These are phyloP conservation scores for Exophiala sp. DNA, from an alignment of 2,329 filamentous ascomycete genomes.

Conservation along the genomic window DNA sequence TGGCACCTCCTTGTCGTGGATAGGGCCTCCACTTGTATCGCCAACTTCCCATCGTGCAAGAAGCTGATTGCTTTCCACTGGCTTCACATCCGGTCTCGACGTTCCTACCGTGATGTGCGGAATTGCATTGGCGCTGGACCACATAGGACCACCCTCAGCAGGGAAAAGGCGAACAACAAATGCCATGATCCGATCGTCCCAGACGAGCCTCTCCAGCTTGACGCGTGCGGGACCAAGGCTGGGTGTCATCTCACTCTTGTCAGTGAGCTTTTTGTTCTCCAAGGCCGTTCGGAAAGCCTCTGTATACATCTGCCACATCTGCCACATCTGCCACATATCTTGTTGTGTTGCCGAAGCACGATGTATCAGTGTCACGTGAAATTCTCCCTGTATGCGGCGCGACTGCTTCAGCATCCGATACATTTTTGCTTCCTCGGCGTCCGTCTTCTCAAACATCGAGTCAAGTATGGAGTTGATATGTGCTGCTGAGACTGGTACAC, in stretches of 20 bases:
- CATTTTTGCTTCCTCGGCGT: conserved; percentile 59
- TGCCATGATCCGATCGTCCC: conserved; percentile 83
- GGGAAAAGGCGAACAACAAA: conserved; percentile 71
- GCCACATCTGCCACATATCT: conserved; percentile 64
- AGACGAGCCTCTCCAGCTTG: conserved; percentile 68
- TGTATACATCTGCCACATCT: conserved; percentile 70
- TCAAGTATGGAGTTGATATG: conserved; percentile 61
- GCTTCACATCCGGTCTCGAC: conserved; percentile 69
- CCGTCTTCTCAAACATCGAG: conserved; percentile 60
- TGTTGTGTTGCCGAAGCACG: conserved; percentile 59
- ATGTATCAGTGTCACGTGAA: conserved; percentile 94
- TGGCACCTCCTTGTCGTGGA: conserved; percentile 53
- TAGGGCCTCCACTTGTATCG: conserved; percentile 44
- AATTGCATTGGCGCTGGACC: conserved; percentile 71
- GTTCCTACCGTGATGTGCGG: conserved; percentile 92
- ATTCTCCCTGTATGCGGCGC: conserved; percentile 74
- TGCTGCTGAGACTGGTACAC: conserved; percentile 52
- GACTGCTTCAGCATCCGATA: conserved; percentile 72
- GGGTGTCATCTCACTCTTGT: conserved; percentile 32
- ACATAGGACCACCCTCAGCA: conserved; percentile 49
- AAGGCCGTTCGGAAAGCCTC: conserved; percentile 51
- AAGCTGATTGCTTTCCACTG: conserved; percentile 89
- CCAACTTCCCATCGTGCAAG: conserved; percentile 69
- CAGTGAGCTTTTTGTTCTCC: conserved; percentile 27
- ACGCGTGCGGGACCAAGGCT: conserved; percentile 41